Percentiles rank a stretch among this genome's conserved stretches.
Evolutionary conservation across 2,329 filamentous ascomycete species (phyloP).

Genomic region (Aspergillus versicolor): DNA sequence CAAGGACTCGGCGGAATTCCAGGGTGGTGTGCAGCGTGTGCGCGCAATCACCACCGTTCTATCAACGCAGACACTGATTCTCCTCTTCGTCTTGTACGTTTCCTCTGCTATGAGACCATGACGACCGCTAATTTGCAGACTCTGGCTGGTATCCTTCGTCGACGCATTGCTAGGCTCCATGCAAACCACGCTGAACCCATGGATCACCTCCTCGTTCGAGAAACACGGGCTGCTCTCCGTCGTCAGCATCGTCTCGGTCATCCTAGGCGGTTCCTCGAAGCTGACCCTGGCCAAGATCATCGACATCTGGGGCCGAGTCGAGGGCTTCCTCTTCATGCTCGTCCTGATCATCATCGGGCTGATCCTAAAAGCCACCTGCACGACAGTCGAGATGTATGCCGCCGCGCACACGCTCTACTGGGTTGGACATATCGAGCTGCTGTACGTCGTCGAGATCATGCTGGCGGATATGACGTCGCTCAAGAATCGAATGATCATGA

Average conservation of each 20-base stretch:
- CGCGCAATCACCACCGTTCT: neutral
- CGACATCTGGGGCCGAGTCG: slow-evolving; percentile 62
- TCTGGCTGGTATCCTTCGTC: slow-evolving; percentile 13
- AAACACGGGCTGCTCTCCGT: slow-evolving; percentile 9
- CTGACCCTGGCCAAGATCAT: slow-evolving; percentile 62
- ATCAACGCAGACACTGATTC: neutral
- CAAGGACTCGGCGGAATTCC: neutral
- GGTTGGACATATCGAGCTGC: slow-evolving; percentile 55
- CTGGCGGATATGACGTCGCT: slow-evolving; percentile 63
- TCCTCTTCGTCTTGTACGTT: neutral
- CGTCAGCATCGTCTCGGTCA: slow-evolving; percentile 52
- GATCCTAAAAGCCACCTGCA: slow-evolving; percentile 62
- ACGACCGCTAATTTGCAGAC: neutral
- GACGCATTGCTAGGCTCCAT: slow-evolving; percentile 10
- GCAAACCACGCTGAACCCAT: slow-evolving; percentile 7
- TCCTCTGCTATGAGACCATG: neutral
- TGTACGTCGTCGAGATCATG: slow-evolving; percentile 58
- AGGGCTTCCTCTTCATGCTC: slow-evolving; percentile 46
- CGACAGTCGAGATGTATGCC: slow-evolving; percentile 60
- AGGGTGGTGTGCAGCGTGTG: neutral
- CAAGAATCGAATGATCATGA: slow-evolving; percentile 59
- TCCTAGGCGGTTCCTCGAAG: slow-evolving; percentile 58
- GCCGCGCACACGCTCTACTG: slow-evolving; percentile 59
- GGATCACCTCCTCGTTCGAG: slow-evolving; percentile 9
- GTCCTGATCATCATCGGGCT: slow-evolving; percentile 37